Evolutionary conservation across 179 eudicot species (phyloP).

Genomic region (Spinacia oleracea): DNA sequence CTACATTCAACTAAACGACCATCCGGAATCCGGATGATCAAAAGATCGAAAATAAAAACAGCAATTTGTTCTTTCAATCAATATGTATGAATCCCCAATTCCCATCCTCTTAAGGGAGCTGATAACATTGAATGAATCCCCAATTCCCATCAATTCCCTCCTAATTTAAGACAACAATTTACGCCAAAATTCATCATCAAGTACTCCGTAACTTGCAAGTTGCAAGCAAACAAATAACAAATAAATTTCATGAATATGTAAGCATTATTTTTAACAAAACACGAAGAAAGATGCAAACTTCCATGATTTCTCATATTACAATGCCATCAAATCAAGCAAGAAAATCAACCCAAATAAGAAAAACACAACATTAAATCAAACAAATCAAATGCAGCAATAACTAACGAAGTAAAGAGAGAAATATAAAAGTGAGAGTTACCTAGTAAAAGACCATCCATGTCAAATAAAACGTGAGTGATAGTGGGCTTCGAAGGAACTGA

Average conservation of each 20-base stretch:
- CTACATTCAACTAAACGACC: not conserved
- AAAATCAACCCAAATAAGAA: not conserved
- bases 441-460: conserved; percentile 91
- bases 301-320: not conserved
- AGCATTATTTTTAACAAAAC: not conserved
- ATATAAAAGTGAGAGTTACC: conserved; percentile 34
- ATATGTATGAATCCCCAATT: not conserved
- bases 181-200: not conserved
- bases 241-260: no score
- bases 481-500: conserved; percentile 27
- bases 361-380: not conserved
- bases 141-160: not conserved
- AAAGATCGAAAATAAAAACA: not conserved
- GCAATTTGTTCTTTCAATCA: not conserved
- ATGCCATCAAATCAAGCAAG: not conserved
- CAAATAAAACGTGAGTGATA: conserved; percentile 77
- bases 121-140: not conserved
- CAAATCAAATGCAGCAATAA: not conserved
- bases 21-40: not conserved
- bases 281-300: not conserved
- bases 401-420: not conserved
- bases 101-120: not conserved
- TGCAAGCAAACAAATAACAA: not conserved
- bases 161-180: not conserved
- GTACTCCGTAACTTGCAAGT: no score